These are phyloP conservation scores for Spizellomyces punctatus DNA, from an alignment of 192 early-diverging fungal genomes.

Conservation along the genomic window DNA sequence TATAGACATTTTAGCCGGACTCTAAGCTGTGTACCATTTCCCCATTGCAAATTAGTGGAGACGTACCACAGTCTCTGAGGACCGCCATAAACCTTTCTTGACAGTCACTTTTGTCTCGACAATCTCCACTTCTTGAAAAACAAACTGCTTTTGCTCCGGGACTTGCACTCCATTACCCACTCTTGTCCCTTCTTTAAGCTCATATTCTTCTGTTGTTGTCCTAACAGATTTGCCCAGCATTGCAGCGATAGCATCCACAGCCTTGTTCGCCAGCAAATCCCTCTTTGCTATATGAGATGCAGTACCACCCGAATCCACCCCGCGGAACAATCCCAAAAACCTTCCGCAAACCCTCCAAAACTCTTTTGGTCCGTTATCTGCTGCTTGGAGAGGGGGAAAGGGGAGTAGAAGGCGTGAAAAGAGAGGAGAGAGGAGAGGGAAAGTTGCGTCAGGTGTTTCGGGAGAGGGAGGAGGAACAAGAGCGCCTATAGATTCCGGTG, in stretches of 20 bases:
- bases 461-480: conserved; percentile 6
- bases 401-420: conserved; percentile 20
- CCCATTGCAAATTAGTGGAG: background rate
- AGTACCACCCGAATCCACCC: conserved; percentile 35
- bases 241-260: conserved; percentile 26
- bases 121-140: conserved; percentile 3
- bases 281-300: conserved; percentile 16
- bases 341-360: conserved; percentile 16
- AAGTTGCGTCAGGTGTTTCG: background rate
- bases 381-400: conserved; percentile 24
- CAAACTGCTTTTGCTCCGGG: too few relatives aligned
- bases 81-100: conserved; percentile 12
- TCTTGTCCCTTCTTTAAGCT: too few relatives aligned
- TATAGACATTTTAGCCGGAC: background rate
- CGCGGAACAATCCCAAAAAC: conserved; percentile 13
- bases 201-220: conserved; percentile 7
- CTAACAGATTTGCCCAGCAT: conserved; percentile 29
- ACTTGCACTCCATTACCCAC: too few relatives aligned
- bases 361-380: conserved; percentile 6
- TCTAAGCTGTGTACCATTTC: too few relatives aligned
- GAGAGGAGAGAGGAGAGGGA: conserved; percentile 24
- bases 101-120: conserved; percentile 5
- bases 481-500: background rate
- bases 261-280: conserved; percentile 28
- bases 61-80: conserved; percentile 12